Evolutionary conservation across 345 rosid genomes (phyloP), one percentile per base, ranked within the genome.

Genomic region (Turnera subulata): DNA sequence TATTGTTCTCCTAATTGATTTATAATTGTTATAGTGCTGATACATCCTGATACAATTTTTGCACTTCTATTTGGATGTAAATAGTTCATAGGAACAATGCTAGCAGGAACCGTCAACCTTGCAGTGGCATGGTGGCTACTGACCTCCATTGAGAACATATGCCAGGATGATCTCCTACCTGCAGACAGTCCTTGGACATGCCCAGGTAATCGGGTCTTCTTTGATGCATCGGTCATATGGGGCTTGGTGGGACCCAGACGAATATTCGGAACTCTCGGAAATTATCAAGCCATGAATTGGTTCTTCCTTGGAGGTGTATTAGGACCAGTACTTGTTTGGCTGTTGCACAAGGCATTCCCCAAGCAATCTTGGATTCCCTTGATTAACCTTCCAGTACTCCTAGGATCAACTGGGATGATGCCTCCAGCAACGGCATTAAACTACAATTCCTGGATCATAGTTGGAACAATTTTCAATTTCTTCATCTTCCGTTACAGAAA

Each of bases 181-280:
- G 58, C 76, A 0, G 65, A 80, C 68, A 86, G 95, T 73, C 95
- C 92, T 8, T 91, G 95, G 96, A 88, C 95, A 63, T 88, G 98
- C 70, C 98, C 96, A 0, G 55, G 75, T 25, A 95, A 88, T 53
- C 66, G 88, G 42, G 92, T 91, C 60, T 88, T 91, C 86, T 88
- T 88, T 38, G 95, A 91, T 63, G 96, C 98, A 35, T 82, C 95
- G 5, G 92, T 86, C 49, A 91, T 88, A 56, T 91, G 96, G 96
- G 98, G 95, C 58, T 53, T 88, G 69, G 91, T 80, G 8, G 96
- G 91, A 46, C 96, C 97, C 1, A 91, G 66, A 60, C 65, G 89
- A 25, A 91, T 84, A 46, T 91, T 88, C 22, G 96, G 94, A 20
- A 59, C 78, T 13, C 77, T 74, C 2, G 96, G 98, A 46, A 86